Conservation (phyloP, 148 eudicot genomes). For the Rhododendron griersonianum region DNA sequence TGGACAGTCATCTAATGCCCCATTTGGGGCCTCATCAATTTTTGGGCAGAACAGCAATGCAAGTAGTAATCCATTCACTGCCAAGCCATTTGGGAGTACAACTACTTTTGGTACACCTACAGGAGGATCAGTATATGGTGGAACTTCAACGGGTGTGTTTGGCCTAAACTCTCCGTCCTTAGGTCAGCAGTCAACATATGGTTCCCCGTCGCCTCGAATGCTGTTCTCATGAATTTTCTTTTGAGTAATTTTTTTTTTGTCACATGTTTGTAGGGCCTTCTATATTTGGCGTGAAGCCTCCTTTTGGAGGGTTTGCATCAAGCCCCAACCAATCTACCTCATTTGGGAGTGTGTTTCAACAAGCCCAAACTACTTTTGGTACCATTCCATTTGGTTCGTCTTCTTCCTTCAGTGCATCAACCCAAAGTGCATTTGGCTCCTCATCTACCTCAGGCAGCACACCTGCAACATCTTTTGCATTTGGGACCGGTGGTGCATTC, state of each 20-base stretch:
- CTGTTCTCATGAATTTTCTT: not conserved
- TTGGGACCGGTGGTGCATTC: not conserved
- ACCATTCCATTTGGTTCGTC: not conserved
- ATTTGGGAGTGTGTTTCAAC: not conserved
- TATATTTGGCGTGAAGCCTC: not conserved
- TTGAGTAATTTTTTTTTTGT: not conserved
- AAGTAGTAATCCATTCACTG: conserved; percentile 6
- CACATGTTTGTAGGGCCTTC: conserved; percentile 1
- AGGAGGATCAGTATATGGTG: conserved; percentile 10
- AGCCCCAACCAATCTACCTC: not conserved
- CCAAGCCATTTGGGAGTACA: conserved; percentile 10
- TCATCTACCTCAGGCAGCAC: conserved; percentile 8
- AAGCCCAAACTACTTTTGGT: not conserved
- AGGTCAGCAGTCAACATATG: not conserved
- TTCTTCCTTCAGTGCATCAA: conserved; percentile 4
- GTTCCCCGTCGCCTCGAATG: not conserved
- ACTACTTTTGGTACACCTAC: conserved; percentile 9
- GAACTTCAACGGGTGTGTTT: conserved; percentile 17
- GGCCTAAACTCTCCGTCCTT: conserved; percentile 14
- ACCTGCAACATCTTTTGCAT: not conserved
- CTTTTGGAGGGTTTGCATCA: conserved; percentile 14
- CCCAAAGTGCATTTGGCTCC: not conserved
- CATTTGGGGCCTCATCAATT: conserved; percentile 8
- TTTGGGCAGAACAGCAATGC: conserved; percentile 15
- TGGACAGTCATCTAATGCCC: conserved; percentile 9